These are phyloP conservation scores for Sherardia arvensis DNA, from an alignment of 257 asterid species.

Conservation along the genomic window DNA sequence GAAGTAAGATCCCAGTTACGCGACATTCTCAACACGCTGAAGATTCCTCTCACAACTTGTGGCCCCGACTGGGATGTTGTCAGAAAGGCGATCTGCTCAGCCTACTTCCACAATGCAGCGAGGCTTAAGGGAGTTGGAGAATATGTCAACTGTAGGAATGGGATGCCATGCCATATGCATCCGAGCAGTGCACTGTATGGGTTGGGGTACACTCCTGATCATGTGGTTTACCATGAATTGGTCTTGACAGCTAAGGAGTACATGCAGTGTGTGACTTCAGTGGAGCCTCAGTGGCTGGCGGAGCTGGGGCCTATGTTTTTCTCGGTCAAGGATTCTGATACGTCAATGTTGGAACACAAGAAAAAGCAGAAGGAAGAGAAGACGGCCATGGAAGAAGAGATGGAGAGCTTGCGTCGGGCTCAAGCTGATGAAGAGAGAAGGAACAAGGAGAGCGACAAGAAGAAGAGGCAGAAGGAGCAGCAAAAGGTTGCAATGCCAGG, in stretches of 20 bases:
- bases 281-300: slow-evolving; percentile 94
- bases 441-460: slow-evolving; percentile 48
- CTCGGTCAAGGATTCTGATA: slow-evolving; percentile 84
- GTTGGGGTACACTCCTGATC: slow-evolving; percentile 83
- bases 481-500: slow-evolving; percentile 73
- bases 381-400: slow-evolving; percentile 93
- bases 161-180: slow-evolving; percentile 94
- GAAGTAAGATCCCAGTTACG: slow-evolving; percentile 87
- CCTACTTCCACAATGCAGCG: slow-evolving; percentile 86
- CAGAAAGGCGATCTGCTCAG: slow-evolving; percentile 83
- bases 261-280: slow-evolving; percentile 88
- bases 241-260: slow-evolving; percentile 78
- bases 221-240: slow-evolving; percentile 88
- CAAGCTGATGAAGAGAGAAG: slow-evolving; percentile 44
- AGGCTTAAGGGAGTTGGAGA: slow-evolving; percentile 78
- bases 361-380: slow-evolving; percentile 88
- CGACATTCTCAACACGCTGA: slow-evolving; percentile 65
- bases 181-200: slow-evolving; percentile 92
- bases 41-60: slow-evolving; percentile 66
- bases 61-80: slow-evolving; percentile 93
- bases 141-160: slow-evolving; percentile 79
- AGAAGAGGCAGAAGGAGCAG: slow-evolving; percentile 59
- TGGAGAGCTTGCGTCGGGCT: slow-evolving; percentile 65
- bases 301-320: slow-evolving; percentile 97
- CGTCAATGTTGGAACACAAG: slow-evolving; percentile 75